These are phyloP conservation scores for Helotiales sp. DNA, from an alignment of 2,329 filamentous ascomycete species.

Conservation along the genomic window DNA sequence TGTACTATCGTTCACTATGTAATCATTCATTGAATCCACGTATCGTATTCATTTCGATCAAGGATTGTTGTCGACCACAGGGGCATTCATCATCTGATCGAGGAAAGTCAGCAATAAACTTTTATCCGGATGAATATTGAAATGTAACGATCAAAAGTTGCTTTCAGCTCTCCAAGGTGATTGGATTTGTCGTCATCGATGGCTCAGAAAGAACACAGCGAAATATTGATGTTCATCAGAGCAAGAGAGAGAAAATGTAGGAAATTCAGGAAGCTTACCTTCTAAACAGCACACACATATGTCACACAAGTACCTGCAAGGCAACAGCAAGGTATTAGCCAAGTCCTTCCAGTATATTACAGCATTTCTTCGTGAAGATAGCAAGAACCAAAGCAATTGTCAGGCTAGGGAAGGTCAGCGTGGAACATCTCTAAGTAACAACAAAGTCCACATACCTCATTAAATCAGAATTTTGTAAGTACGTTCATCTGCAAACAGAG, in stretches of 20 bases:
- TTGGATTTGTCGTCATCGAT: slow-evolving; percentile 37
- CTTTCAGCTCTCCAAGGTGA: slow-evolving; percentile 42
- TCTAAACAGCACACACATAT: slow-evolving; percentile 2
- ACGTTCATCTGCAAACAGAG: slow-evolving; percentile 37
- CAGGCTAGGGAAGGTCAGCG: slow-evolving; percentile 32
- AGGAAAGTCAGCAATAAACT: too few relatives aligned
- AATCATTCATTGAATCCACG: too few relatives aligned
- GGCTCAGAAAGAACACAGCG: slow-evolving; percentile 37
- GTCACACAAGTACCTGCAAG: slow-evolving; percentile 18
- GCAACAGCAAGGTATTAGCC: slow-evolving; percentile 25
- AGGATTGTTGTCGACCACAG: too few relatives aligned
- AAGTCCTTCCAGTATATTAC: not conserved
- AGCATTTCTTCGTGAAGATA: slow-evolving; percentile 10
- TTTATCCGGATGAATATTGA: too few relatives aligned
- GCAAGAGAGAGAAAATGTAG: slow-evolving; percentile 9
- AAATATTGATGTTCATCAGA: slow-evolving; percentile 39
- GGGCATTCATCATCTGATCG: too few relatives aligned
- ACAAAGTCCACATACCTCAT: slow-evolving; percentile 38
- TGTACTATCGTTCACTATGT: too few relatives aligned
- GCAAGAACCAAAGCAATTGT: slow-evolving; percentile 34
- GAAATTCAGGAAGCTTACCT: slow-evolving; percentile 14
- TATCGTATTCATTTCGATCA: too few relatives aligned
- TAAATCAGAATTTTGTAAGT: slow-evolving; percentile 46
- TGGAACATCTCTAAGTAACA: not conserved
- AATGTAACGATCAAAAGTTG: not conserved